These are phyloP conservation scores for Chlamydomonas sphaeroides DNA, from an alignment of 139 green algal genomes.

Conservation along the genomic window DNA sequence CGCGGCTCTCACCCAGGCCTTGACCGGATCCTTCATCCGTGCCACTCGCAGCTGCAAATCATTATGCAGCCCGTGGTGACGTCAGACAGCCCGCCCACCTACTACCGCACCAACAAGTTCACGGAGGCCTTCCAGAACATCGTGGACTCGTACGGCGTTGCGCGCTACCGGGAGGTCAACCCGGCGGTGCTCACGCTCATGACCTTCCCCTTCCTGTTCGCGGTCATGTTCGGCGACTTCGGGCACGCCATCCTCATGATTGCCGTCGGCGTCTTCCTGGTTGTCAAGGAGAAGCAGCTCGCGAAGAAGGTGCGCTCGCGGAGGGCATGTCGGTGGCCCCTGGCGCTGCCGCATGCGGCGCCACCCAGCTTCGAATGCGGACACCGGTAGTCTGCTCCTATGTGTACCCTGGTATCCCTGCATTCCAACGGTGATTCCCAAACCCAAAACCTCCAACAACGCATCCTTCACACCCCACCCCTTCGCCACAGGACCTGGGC, in stretches of 20 bases:
- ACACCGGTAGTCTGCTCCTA: too few species aligned
- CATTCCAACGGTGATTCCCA: too few species aligned
- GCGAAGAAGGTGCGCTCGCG: constrained; percentile 46
- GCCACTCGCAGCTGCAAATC: constrained; percentile 78
- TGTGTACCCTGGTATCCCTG: too few species aligned
- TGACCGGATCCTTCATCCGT: too few species aligned
- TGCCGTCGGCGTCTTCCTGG: constrained; percentile 76
- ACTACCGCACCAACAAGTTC: constrained; percentile 93
- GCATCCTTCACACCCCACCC: too few species aligned
- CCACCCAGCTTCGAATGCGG: too few species aligned
- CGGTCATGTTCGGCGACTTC: constrained; percentile 99
- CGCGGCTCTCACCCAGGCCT: too few species aligned
- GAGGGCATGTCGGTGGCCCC: too few species aligned
- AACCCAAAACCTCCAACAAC: neutral
- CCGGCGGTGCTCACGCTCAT: constrained; percentile 95
- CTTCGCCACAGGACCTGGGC: constrained; percentile 15
- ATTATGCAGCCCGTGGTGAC: constrained; percentile 90
- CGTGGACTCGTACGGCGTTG: constrained; percentile 97
- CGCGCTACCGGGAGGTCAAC: constrained; percentile 95
- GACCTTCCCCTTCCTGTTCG: constrained; percentile 99
- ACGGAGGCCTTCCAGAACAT: constrained; percentile 93
- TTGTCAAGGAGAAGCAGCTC: constrained; percentile 89
- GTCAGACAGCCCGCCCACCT: constrained; percentile 93
- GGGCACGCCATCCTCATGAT: constrained; percentile 95
- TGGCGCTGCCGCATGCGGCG: too few species aligned